Evolutionary conservation across 345 rosid species (phyloP).

Genomic region (Brassica incana): DNA sequence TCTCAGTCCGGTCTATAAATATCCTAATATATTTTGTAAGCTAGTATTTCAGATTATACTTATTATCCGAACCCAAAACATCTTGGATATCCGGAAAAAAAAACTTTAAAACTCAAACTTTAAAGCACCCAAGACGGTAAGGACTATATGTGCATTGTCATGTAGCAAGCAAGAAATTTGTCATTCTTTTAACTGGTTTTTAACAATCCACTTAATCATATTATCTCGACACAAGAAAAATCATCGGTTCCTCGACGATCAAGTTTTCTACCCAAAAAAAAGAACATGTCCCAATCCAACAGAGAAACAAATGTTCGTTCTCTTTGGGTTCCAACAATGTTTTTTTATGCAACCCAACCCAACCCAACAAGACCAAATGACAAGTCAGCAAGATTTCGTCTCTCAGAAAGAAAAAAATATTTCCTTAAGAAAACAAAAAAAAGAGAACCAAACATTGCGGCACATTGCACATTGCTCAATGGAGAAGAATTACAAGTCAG

Average conservation of each 20-base stretch:
- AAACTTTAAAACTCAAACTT: too few relatives aligned
- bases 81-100: too few relatives aligned
- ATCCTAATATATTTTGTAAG: too few relatives aligned
- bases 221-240: neutral
- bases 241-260: neutral
- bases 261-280: neutral
- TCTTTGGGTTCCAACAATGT: neutral
- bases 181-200: neutral
- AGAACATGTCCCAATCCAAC: neutral
- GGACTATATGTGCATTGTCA: neutral
- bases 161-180: neutral
- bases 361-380: neutral
- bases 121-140: too few relatives aligned
- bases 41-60: too few relatives aligned
- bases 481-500: conserved; percentile 30
- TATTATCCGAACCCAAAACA: too few relatives aligned
- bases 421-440: neutral
- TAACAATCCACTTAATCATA: neutral
- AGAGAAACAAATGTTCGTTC: neutral
- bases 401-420: neutral
- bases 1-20: neutral
- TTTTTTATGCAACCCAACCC: neutral
- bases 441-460: conserved; percentile 25
- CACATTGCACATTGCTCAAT: conserved; percentile 18
- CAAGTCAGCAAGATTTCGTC: conserved; percentile 26